Evolutionary conservation across 2,329 filamentous ascomycete genomes (phyloP).

Genomic region (Chaetothyriales sp.): DNA sequence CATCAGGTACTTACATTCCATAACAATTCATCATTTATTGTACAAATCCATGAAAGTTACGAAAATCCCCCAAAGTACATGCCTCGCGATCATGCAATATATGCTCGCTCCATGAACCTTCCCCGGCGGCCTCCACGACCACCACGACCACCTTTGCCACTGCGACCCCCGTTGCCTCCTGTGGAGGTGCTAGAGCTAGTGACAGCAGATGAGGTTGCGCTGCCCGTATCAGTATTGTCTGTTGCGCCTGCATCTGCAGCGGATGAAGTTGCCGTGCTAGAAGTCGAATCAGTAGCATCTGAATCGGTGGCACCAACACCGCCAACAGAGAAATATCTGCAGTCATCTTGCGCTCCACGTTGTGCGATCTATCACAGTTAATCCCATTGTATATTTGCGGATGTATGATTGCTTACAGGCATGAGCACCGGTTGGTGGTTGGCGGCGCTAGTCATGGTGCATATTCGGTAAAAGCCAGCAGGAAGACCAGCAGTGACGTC

Average conservation of each 20-base stretch:
- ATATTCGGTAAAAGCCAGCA: slow-evolving; percentile 50
- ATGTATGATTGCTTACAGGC: slow-evolving; percentile 25
- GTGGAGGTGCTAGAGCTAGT: too few relatives aligned
- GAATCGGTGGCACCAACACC: slow-evolving; percentile 33
- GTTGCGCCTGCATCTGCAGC: too few relatives aligned
- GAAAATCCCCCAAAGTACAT: too few relatives aligned
- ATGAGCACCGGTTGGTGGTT: slow-evolving; percentile 51
- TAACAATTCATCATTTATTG: too few relatives aligned
- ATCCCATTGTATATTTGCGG: neutral
- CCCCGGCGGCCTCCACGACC: slow-evolving; percentile 10
- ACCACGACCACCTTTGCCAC: slow-evolving; percentile 4
- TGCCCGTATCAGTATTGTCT: neutral
- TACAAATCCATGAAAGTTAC: too few relatives aligned
- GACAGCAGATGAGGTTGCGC: neutral
- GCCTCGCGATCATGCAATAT: slow-evolving; percentile 8
- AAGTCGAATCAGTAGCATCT: slow-evolving; percentile 19
- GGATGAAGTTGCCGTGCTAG: neutral
- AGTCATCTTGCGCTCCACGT: slow-evolving; percentile 54
- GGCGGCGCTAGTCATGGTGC: slow-evolving; percentile 48
- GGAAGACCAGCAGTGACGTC: slow-evolving; percentile 46
- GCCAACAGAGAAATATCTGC: slow-evolving; percentile 46
- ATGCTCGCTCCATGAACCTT: slow-evolving; percentile 13
- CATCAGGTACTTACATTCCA: too few relatives aligned
- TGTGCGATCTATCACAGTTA: slow-evolving; percentile 38
- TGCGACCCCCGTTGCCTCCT: slow-evolving; percentile 3